These are phyloP conservation scores for Beauveria australis DNA, from an alignment of 2,329 filamentous ascomycete species.

Conservation along the genomic window DNA sequence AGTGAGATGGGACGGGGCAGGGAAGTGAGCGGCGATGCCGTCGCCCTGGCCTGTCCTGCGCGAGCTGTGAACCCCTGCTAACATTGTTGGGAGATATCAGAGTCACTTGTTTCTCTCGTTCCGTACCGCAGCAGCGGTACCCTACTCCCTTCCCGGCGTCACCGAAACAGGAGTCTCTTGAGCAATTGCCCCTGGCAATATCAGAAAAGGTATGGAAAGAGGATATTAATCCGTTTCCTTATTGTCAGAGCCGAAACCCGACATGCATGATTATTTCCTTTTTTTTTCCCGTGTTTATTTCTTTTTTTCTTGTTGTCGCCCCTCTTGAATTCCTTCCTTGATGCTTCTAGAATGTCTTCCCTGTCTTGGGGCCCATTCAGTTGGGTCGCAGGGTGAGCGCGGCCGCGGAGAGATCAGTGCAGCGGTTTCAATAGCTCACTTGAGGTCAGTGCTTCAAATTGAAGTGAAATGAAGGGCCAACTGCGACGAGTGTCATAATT, in stretches of 20 bases:
- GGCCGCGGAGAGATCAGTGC: background rate
- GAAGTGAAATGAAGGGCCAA: background rate
- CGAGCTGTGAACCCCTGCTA: background rate
- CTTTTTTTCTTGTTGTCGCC: background rate
- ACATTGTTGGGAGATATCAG: background rate
- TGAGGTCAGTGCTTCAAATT: background rate
- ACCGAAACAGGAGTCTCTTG: background rate
- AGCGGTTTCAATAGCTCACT: background rate
- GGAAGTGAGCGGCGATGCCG: background rate
- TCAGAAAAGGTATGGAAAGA: background rate
- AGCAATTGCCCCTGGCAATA: background rate
- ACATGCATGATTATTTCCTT: background rate
- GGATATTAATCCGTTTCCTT: background rate
- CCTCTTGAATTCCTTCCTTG: background rate
- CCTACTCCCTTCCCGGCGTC: background rate
- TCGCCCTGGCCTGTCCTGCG: background rate
- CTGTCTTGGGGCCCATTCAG: background rate
- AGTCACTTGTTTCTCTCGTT: background rate
- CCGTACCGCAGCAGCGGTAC: background rate
- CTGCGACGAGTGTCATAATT: background rate
- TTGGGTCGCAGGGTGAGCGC: background rate
- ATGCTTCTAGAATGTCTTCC: slow-evolving; percentile 7
- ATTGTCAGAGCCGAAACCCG: background rate
- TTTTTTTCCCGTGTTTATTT: background rate
- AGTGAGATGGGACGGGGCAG: background rate